A percentile compares a stretch with the other conserved stretches of the same genome.
Conservation (phyloP, 2,329 filamentous ascomycete genomes). For the Fusarium armeniacum region DNA sequence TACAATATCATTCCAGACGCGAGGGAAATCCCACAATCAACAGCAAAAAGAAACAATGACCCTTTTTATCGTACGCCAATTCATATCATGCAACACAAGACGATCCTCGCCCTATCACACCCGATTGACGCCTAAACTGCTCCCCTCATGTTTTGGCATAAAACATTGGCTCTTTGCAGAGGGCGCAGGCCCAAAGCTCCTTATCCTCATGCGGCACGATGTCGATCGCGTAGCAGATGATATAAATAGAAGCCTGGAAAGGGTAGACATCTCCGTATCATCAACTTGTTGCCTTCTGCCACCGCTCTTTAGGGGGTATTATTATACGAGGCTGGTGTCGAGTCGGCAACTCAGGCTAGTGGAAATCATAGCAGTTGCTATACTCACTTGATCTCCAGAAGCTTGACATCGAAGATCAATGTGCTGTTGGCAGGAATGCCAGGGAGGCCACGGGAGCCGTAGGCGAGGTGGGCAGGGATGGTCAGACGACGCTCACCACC, state of each 20-base stretch:
- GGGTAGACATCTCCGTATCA: conserved; percentile 25
- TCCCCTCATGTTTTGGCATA: conserved; percentile 34
- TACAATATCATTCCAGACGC: conserved; percentile 39
- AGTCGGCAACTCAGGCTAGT: conserved; percentile 31
- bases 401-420: conserved; percentile 91
- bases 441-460: conserved; percentile 85
- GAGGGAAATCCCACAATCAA: conserved; percentile 25
- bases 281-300: conserved; percentile 27
- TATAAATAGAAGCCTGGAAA: conserved; percentile 32
- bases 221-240: conserved; percentile 42
- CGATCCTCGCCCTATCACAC: conserved; percentile 65
- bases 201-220: conserved; percentile 54
- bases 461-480: conserved; percentile 88
- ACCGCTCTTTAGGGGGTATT: conserved; percentile 45
- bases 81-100: conserved; percentile 65
- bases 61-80: conserved; percentile 60
- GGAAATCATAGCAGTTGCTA: conserved; percentile 12
- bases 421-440: conserved; percentile 94
- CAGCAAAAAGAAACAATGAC: conserved; percentile 42
- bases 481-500: conserved; percentile 94
- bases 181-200: conserved; percentile 64
- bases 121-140: conserved; percentile 49
- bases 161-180: conserved; percentile 43
- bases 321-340: conserved; percentile 40
- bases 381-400: conserved; percentile 83